Conservation (phyloP, 805 yeast genomes). For the Kuraishia hungarica region DNA sequence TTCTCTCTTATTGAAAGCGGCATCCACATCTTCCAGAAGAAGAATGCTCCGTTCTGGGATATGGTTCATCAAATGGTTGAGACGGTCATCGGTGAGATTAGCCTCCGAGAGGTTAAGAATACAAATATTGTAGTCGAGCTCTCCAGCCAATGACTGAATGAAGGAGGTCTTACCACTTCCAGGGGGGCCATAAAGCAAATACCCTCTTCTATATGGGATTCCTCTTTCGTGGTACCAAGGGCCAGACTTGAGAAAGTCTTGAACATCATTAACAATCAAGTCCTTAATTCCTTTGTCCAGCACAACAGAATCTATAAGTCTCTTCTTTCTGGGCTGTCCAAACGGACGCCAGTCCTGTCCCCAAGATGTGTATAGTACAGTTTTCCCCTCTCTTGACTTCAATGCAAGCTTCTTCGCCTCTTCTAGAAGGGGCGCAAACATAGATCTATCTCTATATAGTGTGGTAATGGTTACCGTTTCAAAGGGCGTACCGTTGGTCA, state of each 20-base stretch:
- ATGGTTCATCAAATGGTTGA: slow-evolving; percentile 93
- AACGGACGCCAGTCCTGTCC: slow-evolving; percentile 99
- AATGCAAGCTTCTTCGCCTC: slow-evolving; percentile 86
- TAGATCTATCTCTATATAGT: slow-evolving; percentile 65
- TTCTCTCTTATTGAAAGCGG: slow-evolving; percentile 81
- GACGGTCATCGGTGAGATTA: slow-evolving; percentile 87
- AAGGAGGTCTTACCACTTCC: slow-evolving; percentile 96
- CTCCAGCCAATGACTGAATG: slow-evolving; percentile 95
- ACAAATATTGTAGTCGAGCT: slow-evolving; percentile 91
- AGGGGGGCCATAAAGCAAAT: slow-evolving; percentile 92
- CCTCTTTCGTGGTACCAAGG: slow-evolving; percentile 94
- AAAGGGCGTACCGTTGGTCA: slow-evolving; percentile 88
- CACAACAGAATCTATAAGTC: slow-evolving; percentile 79
- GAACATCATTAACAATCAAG: slow-evolving; percentile 58
- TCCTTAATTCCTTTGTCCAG: slow-evolving; percentile 71
- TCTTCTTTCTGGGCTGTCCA: slow-evolving; percentile 88
- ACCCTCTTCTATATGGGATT: slow-evolving; percentile 96
- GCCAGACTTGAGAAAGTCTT: slow-evolving; percentile 71
- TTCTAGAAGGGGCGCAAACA: slow-evolving; percentile 55
- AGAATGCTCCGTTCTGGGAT: slow-evolving; percentile 85
- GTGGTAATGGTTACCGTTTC: slow-evolving; percentile 96
- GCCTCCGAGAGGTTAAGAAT: slow-evolving; percentile 85
- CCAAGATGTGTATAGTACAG: slow-evolving; percentile 89
- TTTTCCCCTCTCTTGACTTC: slow-evolving; percentile 80
- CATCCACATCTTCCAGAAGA: slow-evolving; percentile 88